Percentiles rank a stretch among this genome's conserved stretches.
These are phyloP conservation scores for Fonsecaea pedrosoi DNA, from an alignment of 2,329 filamentous ascomycete species.

Conservation along the genomic window DNA sequence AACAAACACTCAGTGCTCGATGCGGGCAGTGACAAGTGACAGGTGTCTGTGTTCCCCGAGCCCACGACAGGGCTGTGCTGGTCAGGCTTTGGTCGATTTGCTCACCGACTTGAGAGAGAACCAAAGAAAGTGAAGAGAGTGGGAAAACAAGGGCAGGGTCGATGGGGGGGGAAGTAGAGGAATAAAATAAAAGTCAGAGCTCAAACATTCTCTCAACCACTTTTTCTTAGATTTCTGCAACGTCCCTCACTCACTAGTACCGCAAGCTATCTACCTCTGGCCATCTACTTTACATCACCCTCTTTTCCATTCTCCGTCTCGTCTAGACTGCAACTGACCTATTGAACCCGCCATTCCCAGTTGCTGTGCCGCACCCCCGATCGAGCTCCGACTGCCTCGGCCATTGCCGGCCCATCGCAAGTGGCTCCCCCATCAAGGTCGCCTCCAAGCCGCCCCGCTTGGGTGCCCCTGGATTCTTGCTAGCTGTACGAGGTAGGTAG, in stretches of 20 bases:
- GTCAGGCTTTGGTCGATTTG: constrained; percentile 9
- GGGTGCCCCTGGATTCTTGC: constrained; percentile 5
- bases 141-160: not conserved
- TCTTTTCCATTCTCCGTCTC: constrained; percentile 12
- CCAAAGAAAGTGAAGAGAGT: constrained; percentile 7
- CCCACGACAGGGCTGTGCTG: not conserved
- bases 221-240: not conserved
- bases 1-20: constrained; percentile 4
- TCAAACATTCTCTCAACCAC: not conserved
- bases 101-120: constrained; percentile 9
- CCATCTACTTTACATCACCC: constrained; percentile 17
- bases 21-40: constrained; percentile 2
- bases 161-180: constrained; percentile 3
- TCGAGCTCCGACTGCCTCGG: constrained; percentile 32
- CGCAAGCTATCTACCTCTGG: constrained; percentile 14
- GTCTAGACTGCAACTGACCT: constrained; percentile 12
- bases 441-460: not conserved
- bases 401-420: constrained; percentile 18
- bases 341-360: constrained; percentile 11
- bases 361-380: constrained; percentile 17
- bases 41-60: not conserved
- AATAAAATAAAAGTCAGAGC: constrained; percentile 13
- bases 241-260: constrained; percentile 9
- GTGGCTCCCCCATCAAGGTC: not conserved
- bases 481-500: not conserved